Conservation (phyloP, 2,329 filamentous ascomycete species). For the Aspergillus pseudoviridinutans region DNA sequence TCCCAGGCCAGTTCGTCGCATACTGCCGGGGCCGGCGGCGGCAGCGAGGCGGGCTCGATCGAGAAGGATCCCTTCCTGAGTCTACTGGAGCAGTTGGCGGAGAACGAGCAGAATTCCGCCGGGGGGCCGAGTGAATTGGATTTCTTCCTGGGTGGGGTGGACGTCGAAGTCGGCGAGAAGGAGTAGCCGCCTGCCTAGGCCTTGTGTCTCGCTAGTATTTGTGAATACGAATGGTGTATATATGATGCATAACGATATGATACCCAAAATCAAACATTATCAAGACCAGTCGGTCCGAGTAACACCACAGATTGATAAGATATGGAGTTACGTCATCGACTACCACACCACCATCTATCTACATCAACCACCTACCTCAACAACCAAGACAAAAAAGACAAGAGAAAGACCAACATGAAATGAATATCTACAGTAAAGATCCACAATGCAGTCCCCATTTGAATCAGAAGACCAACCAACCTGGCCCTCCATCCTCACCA, state of each 20-base stretch:
- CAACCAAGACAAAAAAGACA: not conserved
- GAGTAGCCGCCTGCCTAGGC: not conserved
- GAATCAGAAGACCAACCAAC: too few relatives aligned
- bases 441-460: too few relatives aligned
- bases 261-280: too few relatives aligned
- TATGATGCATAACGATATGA: too few relatives aligned
- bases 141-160: constrained; percentile 53
- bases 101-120: constrained; percentile 62
- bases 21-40: constrained; percentile 29
- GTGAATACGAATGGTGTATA: too few relatives aligned
- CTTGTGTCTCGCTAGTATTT: too few relatives aligned
- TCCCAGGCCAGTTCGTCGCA: constrained; percentile 38
- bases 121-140: constrained; percentile 72
- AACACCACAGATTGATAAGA: too few relatives aligned
- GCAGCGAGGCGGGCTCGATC: constrained; percentile 49
- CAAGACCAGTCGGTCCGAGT: too few relatives aligned
- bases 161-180: constrained; percentile 38
- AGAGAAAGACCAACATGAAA: not conserved
- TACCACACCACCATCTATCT: not conserved
- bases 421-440: too few relatives aligned
- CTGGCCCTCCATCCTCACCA: not conserved
- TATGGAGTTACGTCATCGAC: not conserved
- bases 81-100: constrained; percentile 74
- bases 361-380: too few relatives aligned
- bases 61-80: constrained; percentile 81